These are phyloP conservation scores for Neocucurbitaria cava DNA, from an alignment of 2,329 filamentous ascomycete genomes.

Conservation along the genomic window DNA sequence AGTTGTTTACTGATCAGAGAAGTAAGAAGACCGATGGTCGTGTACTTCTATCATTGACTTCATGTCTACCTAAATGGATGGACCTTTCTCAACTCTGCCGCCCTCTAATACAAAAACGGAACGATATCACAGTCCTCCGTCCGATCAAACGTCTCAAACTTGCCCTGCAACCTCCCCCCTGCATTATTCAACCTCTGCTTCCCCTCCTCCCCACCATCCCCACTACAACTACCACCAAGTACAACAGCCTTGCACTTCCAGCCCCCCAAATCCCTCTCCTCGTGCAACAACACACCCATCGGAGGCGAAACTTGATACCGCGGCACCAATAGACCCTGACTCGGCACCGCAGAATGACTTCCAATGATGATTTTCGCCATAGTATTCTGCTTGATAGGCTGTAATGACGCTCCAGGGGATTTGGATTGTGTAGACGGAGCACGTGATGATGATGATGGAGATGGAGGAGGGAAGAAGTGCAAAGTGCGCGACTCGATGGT, in stretches of 20 bases:
- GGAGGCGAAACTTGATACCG: constrained; percentile 1
- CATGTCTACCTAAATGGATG: no score
- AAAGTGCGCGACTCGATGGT: constrained; percentile 1
- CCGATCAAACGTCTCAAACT: constrained; percentile 5
- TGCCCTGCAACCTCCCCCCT: neutral
- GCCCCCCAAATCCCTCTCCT: neutral
- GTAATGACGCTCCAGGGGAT: neutral
- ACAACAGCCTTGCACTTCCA: neutral
- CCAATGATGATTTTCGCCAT: constrained; percentile 1
- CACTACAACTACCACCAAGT: no score
- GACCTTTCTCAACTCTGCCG: neutral
- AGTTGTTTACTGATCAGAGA: no score
- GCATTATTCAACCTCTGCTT: constrained; percentile 1
- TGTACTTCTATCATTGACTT: no score
- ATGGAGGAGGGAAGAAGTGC: neutral
- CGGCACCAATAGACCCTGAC: neutral
- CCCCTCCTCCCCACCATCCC: neutral
- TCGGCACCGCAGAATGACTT: neutral
- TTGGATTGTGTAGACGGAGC: neutral
- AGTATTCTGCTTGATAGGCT: neutral
- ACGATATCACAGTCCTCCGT: constrained; percentile 5
- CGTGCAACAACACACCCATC: neutral
- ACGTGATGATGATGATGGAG: neutral
- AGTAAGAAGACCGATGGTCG: no score
- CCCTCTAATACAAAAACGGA: neutral